Evolutionary conservation across 768 basidiomycete species (phyloP), one percentile per base, ranked within the genome.

Genomic region (Suillus subaureus): DNA sequence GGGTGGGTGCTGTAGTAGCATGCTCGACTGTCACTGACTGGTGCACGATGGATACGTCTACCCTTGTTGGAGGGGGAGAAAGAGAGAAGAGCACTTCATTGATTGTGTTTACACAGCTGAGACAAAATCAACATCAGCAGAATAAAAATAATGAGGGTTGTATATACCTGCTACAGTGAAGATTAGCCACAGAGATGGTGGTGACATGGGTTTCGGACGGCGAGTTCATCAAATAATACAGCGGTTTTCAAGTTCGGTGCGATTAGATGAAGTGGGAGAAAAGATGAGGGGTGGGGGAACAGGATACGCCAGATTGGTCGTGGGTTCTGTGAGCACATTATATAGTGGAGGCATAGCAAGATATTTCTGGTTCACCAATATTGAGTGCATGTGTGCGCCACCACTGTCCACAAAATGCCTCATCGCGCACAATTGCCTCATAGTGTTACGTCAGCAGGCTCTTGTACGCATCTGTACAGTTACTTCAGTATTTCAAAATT

Each of bases 41-140:
- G 11, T 76, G 77, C 28, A 81, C 76, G 51, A 86, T 77, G 52
- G 84, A 85, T 23, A 83, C 79, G 33, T 81, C 78, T 37, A 86
- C 72, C 15, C 74, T 71, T 6, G 71, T 58, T 1, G 84, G 84
- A 0, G 74, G 66, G 1, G 84, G 84, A 0, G 72, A 67, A 26
- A 86, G 75, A 0, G 74, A 61, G 15, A 66, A 45, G 33, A 87
- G 72, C 5, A 77, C 74, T 21, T 79, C 71, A 66, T 84, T 68
- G 64, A 87, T 83, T 31, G 83, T 82, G 61, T 73, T 73, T 3
- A 84, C 81, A 61, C 86, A 86, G 64, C 85, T 86, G 33, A n/a
- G 42, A 51, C 9, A 35, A 42, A 18, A 56, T 52, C 26, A 42
- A 21, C 12, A 62, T 58, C 9, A 58, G 40, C 4, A 57, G 43